Conservation (phyloP, 805 yeast species). For the Candida ficus region DNA sequence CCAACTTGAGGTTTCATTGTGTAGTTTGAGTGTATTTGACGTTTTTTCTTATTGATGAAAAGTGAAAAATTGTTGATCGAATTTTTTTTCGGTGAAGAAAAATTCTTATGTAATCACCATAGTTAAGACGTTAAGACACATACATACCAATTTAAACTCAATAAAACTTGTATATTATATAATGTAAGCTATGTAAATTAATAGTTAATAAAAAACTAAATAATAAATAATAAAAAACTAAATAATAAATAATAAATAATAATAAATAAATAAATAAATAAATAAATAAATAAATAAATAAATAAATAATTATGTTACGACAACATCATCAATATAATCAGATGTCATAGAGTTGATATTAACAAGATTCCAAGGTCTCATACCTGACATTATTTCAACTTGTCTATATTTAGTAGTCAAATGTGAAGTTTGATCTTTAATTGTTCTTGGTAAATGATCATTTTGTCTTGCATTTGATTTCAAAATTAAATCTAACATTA, state of each 20-base stretch:
- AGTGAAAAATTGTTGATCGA: neutral
- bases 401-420: conserved; percentile 1
- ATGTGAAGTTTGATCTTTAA: neutral
- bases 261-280: neutral
- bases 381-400: neutral
- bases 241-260: neutral
- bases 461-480: conserved; percentile 2
- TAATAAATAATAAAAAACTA: neutral
- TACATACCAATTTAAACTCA: neutral
- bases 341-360: neutral
- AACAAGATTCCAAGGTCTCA: conserved; percentile 7
- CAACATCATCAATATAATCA: conserved; percentile 2
- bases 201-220: neutral
- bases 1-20: conserved; percentile 67
- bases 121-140: too few relatives aligned
- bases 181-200: too few relatives aligned
- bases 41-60: neutral
- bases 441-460: neutral
- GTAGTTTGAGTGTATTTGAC: neutral
- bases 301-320: neutral
- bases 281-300: neutral
- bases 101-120: neutral
- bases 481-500: conserved; percentile 3
- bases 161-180: too few relatives aligned
- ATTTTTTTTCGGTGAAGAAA: neutral